Percentiles rank a stretch among this genome's conserved stretches.
phyloP scores from a whole-genome alignment of 768 basidiomycete genomes.

The Chiua virens region DNA sequence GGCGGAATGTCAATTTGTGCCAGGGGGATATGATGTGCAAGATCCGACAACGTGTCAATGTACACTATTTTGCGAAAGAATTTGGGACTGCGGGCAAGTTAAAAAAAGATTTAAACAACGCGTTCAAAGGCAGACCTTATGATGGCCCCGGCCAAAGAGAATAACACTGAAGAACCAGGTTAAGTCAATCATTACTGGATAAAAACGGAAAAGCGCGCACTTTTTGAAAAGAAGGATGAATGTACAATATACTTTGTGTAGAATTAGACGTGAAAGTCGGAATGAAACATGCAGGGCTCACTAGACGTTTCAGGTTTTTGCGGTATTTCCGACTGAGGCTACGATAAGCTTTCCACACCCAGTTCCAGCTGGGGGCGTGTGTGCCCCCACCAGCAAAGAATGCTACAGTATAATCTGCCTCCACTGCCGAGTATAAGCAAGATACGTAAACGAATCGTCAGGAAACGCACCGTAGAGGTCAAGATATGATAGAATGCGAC shows the following conservation, averaged over 20 bases:
- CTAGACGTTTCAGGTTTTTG: slow-evolving; percentile 84
- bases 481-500: slow-evolving; percentile 76
- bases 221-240: slow-evolving; percentile 85
- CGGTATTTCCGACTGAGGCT: slow-evolving; percentile 80
- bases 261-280: slow-evolving; percentile 6
- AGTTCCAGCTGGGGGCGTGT: slow-evolving; percentile 80
- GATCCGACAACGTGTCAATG: slow-evolving; percentile 71
- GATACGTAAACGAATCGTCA: not conserved
- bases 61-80: slow-evolving; percentile 86
- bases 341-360: slow-evolving; percentile 90
- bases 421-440: slow-evolving; percentile 49
- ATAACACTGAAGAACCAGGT: slow-evolving; percentile 60
- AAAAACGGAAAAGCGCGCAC: slow-evolving; percentile 39
- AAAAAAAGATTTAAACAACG: not conserved
- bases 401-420: slow-evolving; percentile 85
- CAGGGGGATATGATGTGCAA: slow-evolving; percentile 76
- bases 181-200: not conserved
- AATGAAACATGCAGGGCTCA: slow-evolving; percentile 33
- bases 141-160: slow-evolving; percentile 84
- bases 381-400: slow-evolving; percentile 81
- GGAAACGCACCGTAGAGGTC: slow-evolving; percentile 67
- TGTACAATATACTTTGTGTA: slow-evolving; percentile 74
- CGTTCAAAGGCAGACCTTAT: slow-evolving; percentile 56
- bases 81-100: slow-evolving; percentile 62
- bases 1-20: slow-evolving; percentile 86